Percentiles rank a stretch among this genome's conserved stretches.
Evolutionary conservation across 2,329 filamentous ascomycete species (phyloP).

Genomic region (Ascochyta koolunga): DNA sequence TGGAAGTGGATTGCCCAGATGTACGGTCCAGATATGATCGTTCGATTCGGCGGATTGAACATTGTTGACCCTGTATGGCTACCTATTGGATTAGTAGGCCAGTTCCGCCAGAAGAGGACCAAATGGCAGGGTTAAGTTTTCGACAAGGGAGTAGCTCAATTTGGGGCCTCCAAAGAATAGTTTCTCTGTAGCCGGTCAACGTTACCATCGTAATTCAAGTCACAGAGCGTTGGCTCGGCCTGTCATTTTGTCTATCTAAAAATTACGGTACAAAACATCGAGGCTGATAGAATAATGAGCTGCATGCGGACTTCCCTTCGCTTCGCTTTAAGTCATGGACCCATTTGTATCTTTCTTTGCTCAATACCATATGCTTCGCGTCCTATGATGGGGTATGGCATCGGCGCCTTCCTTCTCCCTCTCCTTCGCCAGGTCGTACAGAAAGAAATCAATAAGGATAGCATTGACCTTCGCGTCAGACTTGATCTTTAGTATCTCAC

Average conservation of each 20-base stretch:
- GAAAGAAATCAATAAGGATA: conserved; percentile 93
- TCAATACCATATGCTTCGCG: conserved; percentile 92
- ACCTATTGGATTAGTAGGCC: conserved; percentile 46
- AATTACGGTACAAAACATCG: background rate
- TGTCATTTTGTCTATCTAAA: too few species aligned
- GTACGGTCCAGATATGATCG: conserved; percentile 45
- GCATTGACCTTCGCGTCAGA: conserved; percentile 78
- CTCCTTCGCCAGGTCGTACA: conserved; percentile 94
- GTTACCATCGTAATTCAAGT: too few species aligned
- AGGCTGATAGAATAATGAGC: background rate
- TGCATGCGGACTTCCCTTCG: background rate
- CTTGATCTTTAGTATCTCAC: conserved; percentile 77
- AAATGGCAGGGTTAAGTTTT: conserved; percentile 39
- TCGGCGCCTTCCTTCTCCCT: conserved; percentile 61
- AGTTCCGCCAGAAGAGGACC: conserved; percentile 40
- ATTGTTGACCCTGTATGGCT: conserved; percentile 43
- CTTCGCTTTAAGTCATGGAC: too few species aligned
- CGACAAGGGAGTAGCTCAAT: background rate
- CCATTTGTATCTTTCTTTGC: background rate
- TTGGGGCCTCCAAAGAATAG: background rate
- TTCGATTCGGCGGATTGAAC: conserved; percentile 42
- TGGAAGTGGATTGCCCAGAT: conserved; percentile 48
- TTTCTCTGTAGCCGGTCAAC: background rate
- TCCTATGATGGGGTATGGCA: conserved; percentile 80
- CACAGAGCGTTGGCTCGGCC: too few species aligned